These are phyloP conservation scores for Starmerella khaoyaiensis DNA, from an alignment of 805 yeast genomes.

Conservation along the genomic window DNA sequence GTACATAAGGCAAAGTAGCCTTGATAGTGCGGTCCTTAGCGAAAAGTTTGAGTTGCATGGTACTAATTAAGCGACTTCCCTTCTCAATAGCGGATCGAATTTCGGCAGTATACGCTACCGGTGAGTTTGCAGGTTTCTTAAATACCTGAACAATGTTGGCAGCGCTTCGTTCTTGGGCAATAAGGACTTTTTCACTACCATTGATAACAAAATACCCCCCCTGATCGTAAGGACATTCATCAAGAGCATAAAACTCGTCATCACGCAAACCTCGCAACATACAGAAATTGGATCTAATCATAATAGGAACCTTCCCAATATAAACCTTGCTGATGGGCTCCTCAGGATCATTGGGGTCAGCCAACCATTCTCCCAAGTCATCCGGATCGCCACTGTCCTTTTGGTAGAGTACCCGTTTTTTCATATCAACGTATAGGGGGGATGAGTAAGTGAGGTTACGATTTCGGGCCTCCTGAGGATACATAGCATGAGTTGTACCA, in stretches of 20 bases:
- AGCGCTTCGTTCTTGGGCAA: slow-evolving; percentile 97
- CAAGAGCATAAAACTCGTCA: slow-evolving; percentile 84
- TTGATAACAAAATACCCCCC: slow-evolving; percentile 98
- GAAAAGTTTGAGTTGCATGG: slow-evolving; percentile 84
- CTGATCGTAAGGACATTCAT: slow-evolving; percentile 99
- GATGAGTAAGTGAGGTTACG: slow-evolving; percentile 94
- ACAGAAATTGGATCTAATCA: slow-evolving; percentile 95
- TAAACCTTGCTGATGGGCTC: slow-evolving; percentile 68
- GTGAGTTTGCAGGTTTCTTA: slow-evolving; percentile 94
- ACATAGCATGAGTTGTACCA: slow-evolving; percentile 98
- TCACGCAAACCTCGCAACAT: slow-evolving; percentile 79
- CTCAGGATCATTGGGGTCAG: slow-evolving; percentile 47
- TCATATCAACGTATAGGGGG: slow-evolving; percentile 91
- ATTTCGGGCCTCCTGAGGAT: slow-evolving; percentile 95
- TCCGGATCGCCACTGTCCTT: slow-evolving; percentile 22
- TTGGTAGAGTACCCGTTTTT: slow-evolving; percentile 56
- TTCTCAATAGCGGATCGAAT: slow-evolving; percentile 93
- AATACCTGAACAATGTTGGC: slow-evolving; percentile 98
- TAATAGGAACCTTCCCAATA: slow-evolving; percentile 94
- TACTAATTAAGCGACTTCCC: slow-evolving; percentile 88
- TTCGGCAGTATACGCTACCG: slow-evolving; percentile 91
- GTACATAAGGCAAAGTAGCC: slow-evolving; percentile 91
- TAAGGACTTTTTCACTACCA: slow-evolving; percentile 95
- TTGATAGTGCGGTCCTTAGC: slow-evolving; percentile 75
- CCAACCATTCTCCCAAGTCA: slow-evolving; percentile 46